Conservation (phyloP, 129 eudicot genomes). For the Tanacetum coccineum region DNA sequence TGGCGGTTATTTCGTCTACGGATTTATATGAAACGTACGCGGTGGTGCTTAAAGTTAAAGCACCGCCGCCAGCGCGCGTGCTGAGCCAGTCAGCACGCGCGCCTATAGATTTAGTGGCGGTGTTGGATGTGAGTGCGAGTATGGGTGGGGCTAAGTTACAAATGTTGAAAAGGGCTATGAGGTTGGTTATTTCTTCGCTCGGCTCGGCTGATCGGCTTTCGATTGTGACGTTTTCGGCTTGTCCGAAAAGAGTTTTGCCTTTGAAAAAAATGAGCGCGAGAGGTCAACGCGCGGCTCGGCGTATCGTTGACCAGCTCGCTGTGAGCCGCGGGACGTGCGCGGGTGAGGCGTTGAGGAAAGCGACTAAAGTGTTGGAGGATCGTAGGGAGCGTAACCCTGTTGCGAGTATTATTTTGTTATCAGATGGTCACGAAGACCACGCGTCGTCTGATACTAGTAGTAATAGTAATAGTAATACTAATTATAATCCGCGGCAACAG, state of each 20-base stretch:
- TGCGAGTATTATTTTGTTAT: slow-evolving; percentile 63
- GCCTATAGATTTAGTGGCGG: slow-evolving; percentile 85
- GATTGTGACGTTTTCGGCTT: slow-evolving; percentile 60
- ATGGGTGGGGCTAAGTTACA: slow-evolving; percentile 74
- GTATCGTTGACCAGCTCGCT: slow-evolving; percentile 59
- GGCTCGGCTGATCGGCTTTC: slow-evolving; percentile 87
- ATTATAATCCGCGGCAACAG: slow-evolving; percentile 27
- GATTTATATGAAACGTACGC: slow-evolving; percentile 50
- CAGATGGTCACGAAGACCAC: slow-evolving; percentile 72
- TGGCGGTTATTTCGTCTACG: slow-evolving; percentile 48
- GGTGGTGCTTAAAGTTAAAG: slow-evolving; percentile 64
- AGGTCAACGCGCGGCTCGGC: slow-evolving; percentile 83
- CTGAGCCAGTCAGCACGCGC: slow-evolving; percentile 48
- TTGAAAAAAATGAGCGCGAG: slow-evolving; percentile 58
- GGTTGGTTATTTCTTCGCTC: slow-evolving; percentile 77
- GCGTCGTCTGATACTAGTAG: not conserved
- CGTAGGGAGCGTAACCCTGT: slow-evolving; percentile 87
- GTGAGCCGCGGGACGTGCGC: slow-evolving; percentile 58
- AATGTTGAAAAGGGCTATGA: slow-evolving; percentile 89
- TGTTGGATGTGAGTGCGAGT: slow-evolving; percentile 77
- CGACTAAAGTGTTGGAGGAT: slow-evolving; percentile 76
- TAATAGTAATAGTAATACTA: not conserved
- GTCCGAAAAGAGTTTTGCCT: slow-evolving; percentile 56
- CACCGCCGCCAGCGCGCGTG: slow-evolving; percentile 55
- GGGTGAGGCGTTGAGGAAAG: slow-evolving; percentile 64